These are phyloP conservation scores for Talaromyces rugulosus DNA, from an alignment of 2,329 filamentous ascomycete species.

Conservation along the genomic window DNA sequence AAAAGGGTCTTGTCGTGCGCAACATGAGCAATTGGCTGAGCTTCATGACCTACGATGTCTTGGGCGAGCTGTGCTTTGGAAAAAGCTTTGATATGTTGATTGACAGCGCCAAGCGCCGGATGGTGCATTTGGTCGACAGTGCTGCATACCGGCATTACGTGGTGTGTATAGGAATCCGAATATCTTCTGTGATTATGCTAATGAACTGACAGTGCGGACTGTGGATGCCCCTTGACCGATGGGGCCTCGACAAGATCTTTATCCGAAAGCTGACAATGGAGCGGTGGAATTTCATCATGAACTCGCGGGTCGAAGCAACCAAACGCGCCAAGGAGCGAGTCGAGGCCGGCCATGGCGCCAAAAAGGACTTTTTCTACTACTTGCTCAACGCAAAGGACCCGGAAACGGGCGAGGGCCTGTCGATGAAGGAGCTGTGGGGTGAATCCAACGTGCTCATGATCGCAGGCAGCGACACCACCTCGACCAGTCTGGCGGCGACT, in stretches of 20 bases:
- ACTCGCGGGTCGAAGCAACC: conserved; percentile 63
- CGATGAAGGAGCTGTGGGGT: conserved; percentile 63
- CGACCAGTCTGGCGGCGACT: conserved; percentile 52
- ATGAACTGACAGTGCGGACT: conserved; percentile 56
- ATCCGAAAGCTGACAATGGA: conserved; percentile 64
- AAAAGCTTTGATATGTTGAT: conserved; percentile 50
- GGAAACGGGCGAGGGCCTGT: conserved; percentile 64
- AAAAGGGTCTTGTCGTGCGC: conserved; percentile 23
- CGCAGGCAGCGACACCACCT: conserved; percentile 68
- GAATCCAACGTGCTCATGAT: conserved; percentile 70
- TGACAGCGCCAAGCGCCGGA: conserved; percentile 52
- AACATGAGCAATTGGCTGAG: conserved; percentile 37
- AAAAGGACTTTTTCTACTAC: conserved; percentile 73
- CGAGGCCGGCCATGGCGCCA: conserved; percentile 61
- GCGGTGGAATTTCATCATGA: conserved; percentile 66
- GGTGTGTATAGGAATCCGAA: conserved; percentile 41
- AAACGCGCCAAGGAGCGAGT: conserved; percentile 56
- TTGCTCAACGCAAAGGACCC: conserved; percentile 67
- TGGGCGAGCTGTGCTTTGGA: conserved; percentile 50
- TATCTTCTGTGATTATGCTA: neutral
- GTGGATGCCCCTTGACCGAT: conserved; percentile 64
- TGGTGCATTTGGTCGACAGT: conserved; percentile 62
- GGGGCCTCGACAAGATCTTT: conserved; percentile 63
- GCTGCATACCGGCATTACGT: conserved; percentile 67
- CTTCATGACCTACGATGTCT: conserved; percentile 48